Conservation (phyloP, 495 filamentous ascomycete species). For the Tetracladium marchalianum region DNA sequence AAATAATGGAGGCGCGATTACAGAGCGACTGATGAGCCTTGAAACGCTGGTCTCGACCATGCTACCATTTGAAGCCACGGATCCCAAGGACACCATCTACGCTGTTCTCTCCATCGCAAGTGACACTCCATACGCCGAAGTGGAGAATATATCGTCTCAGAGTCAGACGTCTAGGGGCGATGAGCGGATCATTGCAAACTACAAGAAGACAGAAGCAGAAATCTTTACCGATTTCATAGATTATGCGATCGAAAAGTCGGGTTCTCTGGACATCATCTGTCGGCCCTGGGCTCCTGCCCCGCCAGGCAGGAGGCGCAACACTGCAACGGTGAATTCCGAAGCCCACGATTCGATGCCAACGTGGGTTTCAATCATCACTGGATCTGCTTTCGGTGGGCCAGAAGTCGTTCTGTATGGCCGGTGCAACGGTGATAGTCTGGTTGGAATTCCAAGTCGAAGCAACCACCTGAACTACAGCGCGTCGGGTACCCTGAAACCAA, state of each 20-base stretch:
- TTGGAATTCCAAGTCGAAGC: slow-evolving; percentile 23
- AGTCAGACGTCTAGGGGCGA: no score
- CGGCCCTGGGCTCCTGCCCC: slow-evolving; percentile 8
- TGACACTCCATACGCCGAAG: background rate
- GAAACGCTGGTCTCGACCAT: slow-evolving; percentile 5
- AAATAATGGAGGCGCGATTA: slow-evolving; percentile 2
- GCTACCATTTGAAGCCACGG: slow-evolving; percentile 6
- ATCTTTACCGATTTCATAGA: background rate
- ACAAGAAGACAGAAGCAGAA: background rate
- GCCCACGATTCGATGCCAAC: slow-evolving; percentile 4
- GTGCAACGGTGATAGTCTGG: slow-evolving; percentile 2
- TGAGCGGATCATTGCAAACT: background rate
- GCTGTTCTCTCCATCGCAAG: slow-evolving; percentile 8
- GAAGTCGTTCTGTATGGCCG: slow-evolving; percentile 6
- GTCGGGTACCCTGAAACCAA: background rate
- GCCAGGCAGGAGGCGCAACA: no score
- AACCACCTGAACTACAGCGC: slow-evolving; percentile 2
- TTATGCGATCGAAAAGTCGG: slow-evolving; percentile 4
- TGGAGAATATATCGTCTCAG: no score
- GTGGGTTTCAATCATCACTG: slow-evolving; percentile 1
- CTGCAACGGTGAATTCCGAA: background rate
- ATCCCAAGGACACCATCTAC: slow-evolving; percentile 9
- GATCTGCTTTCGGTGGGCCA: background rate
- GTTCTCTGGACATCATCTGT: slow-evolving; percentile 11
- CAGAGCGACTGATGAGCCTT: slow-evolving; percentile 1